Conservation (phyloP, 176 grass and related monocot genomes). For the Triticum turgidum region DNA sequence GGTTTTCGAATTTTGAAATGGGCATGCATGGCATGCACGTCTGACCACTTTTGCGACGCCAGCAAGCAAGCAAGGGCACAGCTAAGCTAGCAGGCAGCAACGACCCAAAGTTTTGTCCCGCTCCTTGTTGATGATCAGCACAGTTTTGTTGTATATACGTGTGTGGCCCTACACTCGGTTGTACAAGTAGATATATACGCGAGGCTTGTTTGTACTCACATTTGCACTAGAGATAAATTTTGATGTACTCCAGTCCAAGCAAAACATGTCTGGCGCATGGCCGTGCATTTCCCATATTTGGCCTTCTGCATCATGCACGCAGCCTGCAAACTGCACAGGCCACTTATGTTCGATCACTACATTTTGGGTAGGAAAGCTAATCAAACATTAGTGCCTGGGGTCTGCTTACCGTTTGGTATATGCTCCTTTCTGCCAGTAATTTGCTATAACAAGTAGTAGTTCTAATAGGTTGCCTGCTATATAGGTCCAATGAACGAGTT, state of each 20-base stretch:
- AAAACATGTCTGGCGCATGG: background rate
- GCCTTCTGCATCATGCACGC: background rate
- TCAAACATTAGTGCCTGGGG: background rate
- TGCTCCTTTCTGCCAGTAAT: too few species aligned
- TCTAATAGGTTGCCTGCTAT: too few species aligned
- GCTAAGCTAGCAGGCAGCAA: background rate
- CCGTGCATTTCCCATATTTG: background rate
- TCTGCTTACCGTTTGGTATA: background rate
- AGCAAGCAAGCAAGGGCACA: background rate
- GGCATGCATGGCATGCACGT: background rate
- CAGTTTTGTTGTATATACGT: conserved; percentile 1
- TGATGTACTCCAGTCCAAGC: too few species aligned
- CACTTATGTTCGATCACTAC: background rate
- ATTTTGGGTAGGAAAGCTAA: background rate
- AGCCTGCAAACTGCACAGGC: background rate
- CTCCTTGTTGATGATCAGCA: background rate
- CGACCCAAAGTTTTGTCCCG: background rate
- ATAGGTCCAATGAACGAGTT: too few species aligned
- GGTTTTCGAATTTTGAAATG: conserved; percentile 23
- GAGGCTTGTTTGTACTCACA: background rate
- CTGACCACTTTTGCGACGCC: background rate
- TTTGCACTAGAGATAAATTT: background rate
- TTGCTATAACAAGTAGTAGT: too few species aligned
- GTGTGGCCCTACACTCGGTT: background rate
- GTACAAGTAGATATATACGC: background rate